Evolutionary conservation across 768 basidiomycete species (phyloP).

Genomic region (Lactarius sanguifluus): DNA sequence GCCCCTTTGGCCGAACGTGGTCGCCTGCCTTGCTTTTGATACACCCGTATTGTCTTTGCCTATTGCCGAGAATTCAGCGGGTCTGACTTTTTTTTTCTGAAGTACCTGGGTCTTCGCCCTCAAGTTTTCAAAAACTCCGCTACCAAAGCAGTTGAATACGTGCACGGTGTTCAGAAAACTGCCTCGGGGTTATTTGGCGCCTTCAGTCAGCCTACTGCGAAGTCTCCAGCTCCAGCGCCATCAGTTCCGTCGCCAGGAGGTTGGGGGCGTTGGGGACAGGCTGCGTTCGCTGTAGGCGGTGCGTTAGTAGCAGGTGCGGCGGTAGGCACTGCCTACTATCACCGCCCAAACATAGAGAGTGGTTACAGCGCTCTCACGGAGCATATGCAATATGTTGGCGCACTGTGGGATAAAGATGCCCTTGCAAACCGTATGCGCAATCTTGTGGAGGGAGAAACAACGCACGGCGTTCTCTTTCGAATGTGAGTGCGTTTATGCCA

Average conservation of each 20-base stretch:
- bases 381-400: slow-evolving; percentile 88
- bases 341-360: slow-evolving; percentile 67
- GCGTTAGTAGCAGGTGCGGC: slow-evolving; percentile 79
- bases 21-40: slow-evolving; percentile 84
- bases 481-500: slow-evolving; percentile 48
- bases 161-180: slow-evolving; percentile 60
- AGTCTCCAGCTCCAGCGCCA: slow-evolving; percentile 29
- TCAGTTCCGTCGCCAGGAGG: slow-evolving; percentile 31
- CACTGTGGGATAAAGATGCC: slow-evolving; percentile 74
- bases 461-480: slow-evolving; percentile 66
- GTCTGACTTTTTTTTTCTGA: slow-evolving; percentile 1
- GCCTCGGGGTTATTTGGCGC: slow-evolving; percentile 63
- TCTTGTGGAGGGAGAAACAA: slow-evolving; percentile 58
- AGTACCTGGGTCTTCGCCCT: slow-evolving; percentile 90
- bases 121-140: slow-evolving; percentile 81
- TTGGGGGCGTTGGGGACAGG: slow-evolving; percentile 69
- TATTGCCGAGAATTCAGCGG: slow-evolving; percentile 1
- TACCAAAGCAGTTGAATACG: slow-evolving; percentile 70
- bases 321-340: slow-evolving; percentile 81
- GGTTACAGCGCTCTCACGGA: slow-evolving; percentile 78
- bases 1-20: slow-evolving; percentile 85
- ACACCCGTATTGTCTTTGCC: slow-evolving; percentile 68
- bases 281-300: slow-evolving; percentile 70
- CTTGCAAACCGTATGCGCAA: slow-evolving; percentile 61
- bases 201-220: slow-evolving; percentile 40